These are phyloP conservation scores for Tricholoma sp. DNA, from an alignment of 768 basidiomycete species.

Conservation along the genomic window DNA sequence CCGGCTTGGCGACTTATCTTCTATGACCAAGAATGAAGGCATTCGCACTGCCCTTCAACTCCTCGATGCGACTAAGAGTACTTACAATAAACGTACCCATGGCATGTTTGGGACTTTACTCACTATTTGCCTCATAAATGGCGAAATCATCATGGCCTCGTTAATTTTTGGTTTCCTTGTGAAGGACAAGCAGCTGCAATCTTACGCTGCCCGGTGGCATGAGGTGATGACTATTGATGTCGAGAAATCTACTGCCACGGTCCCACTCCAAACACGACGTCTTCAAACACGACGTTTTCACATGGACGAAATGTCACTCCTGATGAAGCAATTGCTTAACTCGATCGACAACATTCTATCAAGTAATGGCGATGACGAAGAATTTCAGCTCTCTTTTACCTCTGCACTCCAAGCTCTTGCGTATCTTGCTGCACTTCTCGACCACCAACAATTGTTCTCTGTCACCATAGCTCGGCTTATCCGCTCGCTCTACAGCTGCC, in stretches of 20 bases:
- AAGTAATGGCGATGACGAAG: constrained; percentile 15
- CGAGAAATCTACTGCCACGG: neutral
- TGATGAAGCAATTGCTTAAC: constrained; percentile 23
- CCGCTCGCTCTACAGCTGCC: constrained; percentile 40
- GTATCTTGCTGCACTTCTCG: constrained; percentile 48
- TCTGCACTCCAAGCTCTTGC: constrained; percentile 57
- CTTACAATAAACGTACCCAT: constrained; percentile 50
- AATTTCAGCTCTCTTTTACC: constrained; percentile 17
- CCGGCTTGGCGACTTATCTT: constrained; percentile 25
- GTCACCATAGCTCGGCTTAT: constrained; percentile 40
- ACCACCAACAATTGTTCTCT: constrained; percentile 44
- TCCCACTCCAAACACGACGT: neutral
- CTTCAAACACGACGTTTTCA: constrained; percentile 8
- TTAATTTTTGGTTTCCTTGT: constrained; percentile 62
- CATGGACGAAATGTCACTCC: neutral
- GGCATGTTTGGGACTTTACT: constrained; percentile 59
- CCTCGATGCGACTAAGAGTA: constrained; percentile 45
- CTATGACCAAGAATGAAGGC: constrained; percentile 31
- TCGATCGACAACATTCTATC: constrained; percentile 29
- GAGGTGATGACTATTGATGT: neutral
- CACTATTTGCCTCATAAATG: constrained; percentile 64
- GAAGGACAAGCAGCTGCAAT: constrained; percentile 50
- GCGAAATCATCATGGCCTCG: constrained; percentile 75
- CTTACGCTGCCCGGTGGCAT: neutral
- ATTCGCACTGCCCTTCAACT: constrained; percentile 51